A percentile compares a stretch with the other conserved stretches of the same genome.
Evolutionary conservation across 2,329 filamentous ascomycete genomes (phyloP).

Genomic region (Neurospora sp.): DNA sequence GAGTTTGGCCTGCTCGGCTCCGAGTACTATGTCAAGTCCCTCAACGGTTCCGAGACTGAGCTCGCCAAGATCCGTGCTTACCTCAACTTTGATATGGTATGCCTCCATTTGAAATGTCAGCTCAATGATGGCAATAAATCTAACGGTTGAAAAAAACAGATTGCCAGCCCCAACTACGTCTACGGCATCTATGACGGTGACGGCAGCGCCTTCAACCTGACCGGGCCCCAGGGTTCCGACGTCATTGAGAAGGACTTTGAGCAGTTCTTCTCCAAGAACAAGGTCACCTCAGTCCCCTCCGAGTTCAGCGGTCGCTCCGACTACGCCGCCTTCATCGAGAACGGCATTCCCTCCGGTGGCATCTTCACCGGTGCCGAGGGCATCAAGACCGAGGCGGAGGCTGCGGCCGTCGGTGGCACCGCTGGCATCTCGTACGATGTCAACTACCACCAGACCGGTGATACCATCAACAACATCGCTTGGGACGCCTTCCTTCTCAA

Average conservation of each 20-base stretch:
- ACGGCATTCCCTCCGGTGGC: constrained; percentile 56
- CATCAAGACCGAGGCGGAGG: constrained; percentile 42
- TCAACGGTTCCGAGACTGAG: constrained; percentile 30
- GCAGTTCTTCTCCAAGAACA: constrained; percentile 39
- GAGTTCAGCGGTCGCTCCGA: constrained; percentile 47
- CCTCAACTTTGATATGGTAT: constrained; percentile 46
- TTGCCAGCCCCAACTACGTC: constrained; percentile 39
- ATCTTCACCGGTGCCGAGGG: constrained; percentile 51
- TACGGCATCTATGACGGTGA: constrained; percentile 50
- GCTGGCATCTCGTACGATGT: constrained; percentile 39
- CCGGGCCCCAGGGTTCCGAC: constrained; percentile 39
- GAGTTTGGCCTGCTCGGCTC: constrained; percentile 50
- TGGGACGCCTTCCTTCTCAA: constrained; percentile 35
- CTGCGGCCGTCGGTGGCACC: constrained; percentile 49
- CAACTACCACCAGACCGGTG: constrained; percentile 36
- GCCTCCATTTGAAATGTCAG: neutral
- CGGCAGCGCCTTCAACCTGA: constrained; percentile 49
- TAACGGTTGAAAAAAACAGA: constrained; percentile 8
- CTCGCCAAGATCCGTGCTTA: constrained; percentile 41
- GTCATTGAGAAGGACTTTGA: constrained; percentile 49
- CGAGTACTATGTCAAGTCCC: constrained; percentile 36
- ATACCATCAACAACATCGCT: constrained; percentile 26
- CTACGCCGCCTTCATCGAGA: constrained; percentile 57
- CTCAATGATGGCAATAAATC: too few species aligned
- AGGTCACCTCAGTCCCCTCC: constrained; percentile 44